Conservation (phyloP, 768 basidiomycete genomes). For the Guyanaporus albipodus region DNA sequence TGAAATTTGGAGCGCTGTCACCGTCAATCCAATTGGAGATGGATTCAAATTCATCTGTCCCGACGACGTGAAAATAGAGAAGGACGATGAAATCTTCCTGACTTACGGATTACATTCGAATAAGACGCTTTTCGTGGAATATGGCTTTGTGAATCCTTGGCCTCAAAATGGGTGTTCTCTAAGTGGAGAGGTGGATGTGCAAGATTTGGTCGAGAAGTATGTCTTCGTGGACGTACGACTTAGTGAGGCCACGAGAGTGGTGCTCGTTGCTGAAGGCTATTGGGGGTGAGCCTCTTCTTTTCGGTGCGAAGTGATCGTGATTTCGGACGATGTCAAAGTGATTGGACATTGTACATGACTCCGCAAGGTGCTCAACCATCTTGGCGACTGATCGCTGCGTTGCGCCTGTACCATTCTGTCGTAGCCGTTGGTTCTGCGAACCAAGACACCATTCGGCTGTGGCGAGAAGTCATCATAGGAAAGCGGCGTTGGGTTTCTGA, state of each 20-base stretch:
- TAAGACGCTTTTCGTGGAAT: constrained; percentile 76
- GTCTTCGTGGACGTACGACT: constrained; percentile 42
- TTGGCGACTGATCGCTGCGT: constrained; percentile 67
- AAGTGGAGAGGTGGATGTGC: constrained; percentile 61
- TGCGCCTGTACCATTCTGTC: constrained; percentile 60
- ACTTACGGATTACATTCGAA: constrained; percentile 82
- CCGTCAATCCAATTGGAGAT: constrained; percentile 36
- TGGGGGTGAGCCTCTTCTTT: constrained; percentile 62
- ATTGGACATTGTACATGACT: constrained; percentile 71
- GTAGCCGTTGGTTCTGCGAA: constrained; percentile 25
- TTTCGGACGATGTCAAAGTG: constrained; percentile 39
- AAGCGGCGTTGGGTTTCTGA: constrained; percentile 41
- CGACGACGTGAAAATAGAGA: constrained; percentile 34
- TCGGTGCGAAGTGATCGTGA: background rate
- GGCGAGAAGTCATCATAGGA: constrained; percentile 54
- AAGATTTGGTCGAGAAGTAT: constrained; percentile 46
- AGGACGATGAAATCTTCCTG: constrained; percentile 68
- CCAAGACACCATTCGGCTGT: constrained; percentile 38
- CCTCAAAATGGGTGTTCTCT: constrained; percentile 25
- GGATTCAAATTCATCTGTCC: constrained; percentile 52
- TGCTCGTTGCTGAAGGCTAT: constrained; percentile 64
- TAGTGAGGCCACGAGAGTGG: constrained; percentile 45
- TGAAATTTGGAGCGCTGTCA: constrained; percentile 36
- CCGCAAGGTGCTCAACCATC: constrained; percentile 70
- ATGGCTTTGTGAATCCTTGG: constrained; percentile 70